Base-by-base conservation (phyloP, 345 rosid genomes). In the Cardamine occulta region DNA sequence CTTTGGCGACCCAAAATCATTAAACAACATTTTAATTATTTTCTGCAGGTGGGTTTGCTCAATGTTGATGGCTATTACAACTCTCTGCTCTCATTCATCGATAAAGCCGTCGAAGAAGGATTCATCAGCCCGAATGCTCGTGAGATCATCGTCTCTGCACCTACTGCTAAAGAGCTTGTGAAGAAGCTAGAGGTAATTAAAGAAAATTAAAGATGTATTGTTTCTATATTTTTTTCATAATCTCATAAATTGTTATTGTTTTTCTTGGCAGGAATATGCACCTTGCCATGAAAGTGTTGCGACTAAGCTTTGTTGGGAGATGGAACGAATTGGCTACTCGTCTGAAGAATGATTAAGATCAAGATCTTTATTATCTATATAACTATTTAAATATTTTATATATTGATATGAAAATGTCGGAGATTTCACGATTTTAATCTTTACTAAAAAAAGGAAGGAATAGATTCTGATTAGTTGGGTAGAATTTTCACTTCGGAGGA, bases 21-120 rank as follows among this genome's bases (percentile, higher is more conserved):
- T 34, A 44, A 54, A 51, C 8, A 72, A 12, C 23, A 14, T 17
- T 5, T 18, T 3, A 57, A 59, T 58, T 42, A 42, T 13, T 32
- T 77, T 18, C 31, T 80, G 76, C 76, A 95, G 99, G 97, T 95
- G 80, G 99, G 99, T 68, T 80, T 95, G 96, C 81, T 95, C 63
- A 95, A 95, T 76, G 97, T 95, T 69, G 99, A 95, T 84, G 99
- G 99, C 72, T 95, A 88, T 91, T 95, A 95, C 83, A 95, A 95
- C 77, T 92, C 99, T 37, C 80, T 95, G 80, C 93, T 95, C 56
- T 95, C 96, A 11, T 95, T 95, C 70, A 87, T 95, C 40, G 97
- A 95, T 74, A 95, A 90, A 85, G 99, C 99, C 5, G 99, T 95
- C 34, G 99, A 95, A 84, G 99, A 95, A 68, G 97, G 99, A 52